These are phyloP conservation scores for Cyclostephanos tholiformis DNA, from an alignment of 108 stramenopile genomes.

Conservation along the genomic window DNA sequence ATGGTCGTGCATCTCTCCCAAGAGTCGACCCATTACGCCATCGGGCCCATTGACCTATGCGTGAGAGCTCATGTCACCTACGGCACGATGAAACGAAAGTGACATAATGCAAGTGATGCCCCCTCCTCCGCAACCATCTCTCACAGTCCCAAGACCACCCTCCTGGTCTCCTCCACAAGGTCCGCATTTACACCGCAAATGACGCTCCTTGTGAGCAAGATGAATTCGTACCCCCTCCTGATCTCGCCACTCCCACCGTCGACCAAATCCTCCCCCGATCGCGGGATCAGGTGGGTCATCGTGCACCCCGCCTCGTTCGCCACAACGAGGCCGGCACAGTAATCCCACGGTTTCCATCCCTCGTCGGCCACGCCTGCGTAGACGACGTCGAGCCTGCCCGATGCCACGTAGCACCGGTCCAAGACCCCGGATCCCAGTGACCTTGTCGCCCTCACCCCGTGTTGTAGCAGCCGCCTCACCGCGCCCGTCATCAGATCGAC, in stretches of 20 bases:
- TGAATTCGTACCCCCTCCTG: slow-evolving; percentile 48
- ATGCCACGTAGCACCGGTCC: slow-evolving; percentile 84
- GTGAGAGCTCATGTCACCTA: too few relatives aligned
- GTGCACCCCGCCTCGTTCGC: slow-evolving; percentile 75
- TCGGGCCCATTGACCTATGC: too few relatives aligned
- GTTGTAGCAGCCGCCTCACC: too few relatives aligned
- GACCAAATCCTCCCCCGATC: slow-evolving; percentile 39
- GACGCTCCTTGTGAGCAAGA: slow-evolving; percentile 70
- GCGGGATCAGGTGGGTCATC: slow-evolving; percentile 43
- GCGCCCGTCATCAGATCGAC: too few relatives aligned
- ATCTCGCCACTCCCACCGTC: too few relatives aligned
- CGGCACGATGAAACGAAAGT: too few relatives aligned
- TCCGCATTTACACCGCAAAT: slow-evolving; percentile 64
- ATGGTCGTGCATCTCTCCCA: too few relatives aligned
- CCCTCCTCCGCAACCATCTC: too few relatives aligned
- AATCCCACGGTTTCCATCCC: slow-evolving; percentile 88
- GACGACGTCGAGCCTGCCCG: slow-evolving; percentile 77
- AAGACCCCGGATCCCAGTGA: slow-evolving; percentile 81
- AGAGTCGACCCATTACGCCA: too few relatives aligned
- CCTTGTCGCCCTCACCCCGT: slow-evolving; percentile 75
- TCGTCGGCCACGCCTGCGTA: slow-evolving; percentile 87
- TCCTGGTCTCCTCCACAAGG: slow-evolving; percentile 40
- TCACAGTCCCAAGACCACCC: slow-evolving; percentile 37
- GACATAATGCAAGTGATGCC: too few relatives aligned
- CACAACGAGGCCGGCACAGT: slow-evolving; percentile 75